Conservation (phyloP, 768 basidiomycete species). For the Xerocomellus chrysenteron region DNA sequence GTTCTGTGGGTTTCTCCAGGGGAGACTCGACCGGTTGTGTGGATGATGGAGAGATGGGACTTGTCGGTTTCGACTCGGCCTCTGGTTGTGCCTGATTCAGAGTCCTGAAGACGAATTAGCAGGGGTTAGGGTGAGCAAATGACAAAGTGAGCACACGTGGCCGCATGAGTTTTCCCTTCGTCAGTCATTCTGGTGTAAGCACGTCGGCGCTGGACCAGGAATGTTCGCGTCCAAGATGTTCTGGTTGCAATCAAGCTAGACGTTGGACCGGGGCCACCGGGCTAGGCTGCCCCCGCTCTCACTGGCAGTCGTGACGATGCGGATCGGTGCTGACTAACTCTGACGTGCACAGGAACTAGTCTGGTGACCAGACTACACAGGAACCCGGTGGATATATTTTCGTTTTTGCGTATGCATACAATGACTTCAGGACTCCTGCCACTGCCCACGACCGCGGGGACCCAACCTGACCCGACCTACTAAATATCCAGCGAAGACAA, state of each 20-base stretch:
- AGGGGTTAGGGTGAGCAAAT: neutral
- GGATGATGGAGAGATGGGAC: slow-evolving; percentile 18
- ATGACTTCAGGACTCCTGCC: no score
- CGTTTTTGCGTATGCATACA: no score
- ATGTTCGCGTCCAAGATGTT: slow-evolving; percentile 4
- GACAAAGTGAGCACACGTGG: slow-evolving; percentile 16
- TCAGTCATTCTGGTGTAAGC: slow-evolving; percentile 25
- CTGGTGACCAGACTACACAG: no score
- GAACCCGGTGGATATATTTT: no score
- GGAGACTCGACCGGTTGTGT: slow-evolving; percentile 6
- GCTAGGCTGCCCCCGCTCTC: no score
- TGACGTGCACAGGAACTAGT: no score
- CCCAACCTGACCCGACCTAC: no score
- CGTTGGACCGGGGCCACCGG: neutral
- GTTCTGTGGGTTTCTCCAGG: slow-evolving; percentile 32
- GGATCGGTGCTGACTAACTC: no score
- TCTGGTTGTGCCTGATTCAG: slow-evolving; percentile 6
- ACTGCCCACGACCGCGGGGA: no score
- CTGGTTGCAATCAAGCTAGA: neutral
- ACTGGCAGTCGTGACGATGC: no score
- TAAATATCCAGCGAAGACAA: neutral
- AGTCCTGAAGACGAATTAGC: slow-evolving; percentile 17
- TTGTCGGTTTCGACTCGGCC: slow-evolving; percentile 7
- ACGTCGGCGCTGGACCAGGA: neutral
- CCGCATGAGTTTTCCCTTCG: slow-evolving; percentile 29